Percentiles rank a stretch among this genome's conserved stretches.
phyloP scores from a whole-genome alignment of 768 basidiomycete species.

The Pisolithus microcarpus region DNA sequence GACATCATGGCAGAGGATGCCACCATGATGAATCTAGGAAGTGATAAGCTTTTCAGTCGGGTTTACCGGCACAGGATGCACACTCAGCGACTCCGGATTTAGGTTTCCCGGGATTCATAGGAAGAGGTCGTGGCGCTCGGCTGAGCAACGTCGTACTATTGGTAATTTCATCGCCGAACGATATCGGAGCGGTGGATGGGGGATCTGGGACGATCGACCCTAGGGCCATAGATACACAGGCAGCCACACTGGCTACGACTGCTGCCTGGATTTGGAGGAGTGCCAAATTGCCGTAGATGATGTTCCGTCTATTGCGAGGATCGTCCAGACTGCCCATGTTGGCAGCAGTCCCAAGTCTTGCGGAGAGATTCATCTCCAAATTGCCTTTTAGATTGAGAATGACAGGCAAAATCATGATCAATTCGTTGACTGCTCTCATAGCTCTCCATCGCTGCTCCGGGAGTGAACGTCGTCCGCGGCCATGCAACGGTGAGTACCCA shows the following conservation, averaged over 20 bases:
- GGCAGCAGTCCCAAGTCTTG: slow-evolving; percentile 88
- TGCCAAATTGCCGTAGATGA: slow-evolving; percentile 76
- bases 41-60: slow-evolving; percentile 3
- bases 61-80: slow-evolving; percentile 4
- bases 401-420: slow-evolving; percentile 94
- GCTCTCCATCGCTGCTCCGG: slow-evolving; percentile 73
- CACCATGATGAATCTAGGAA: slow-evolving; percentile 64
- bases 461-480: slow-evolving; percentile 4
- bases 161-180: slow-evolving; percentile 4
- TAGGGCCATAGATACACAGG: slow-evolving; percentile 66
- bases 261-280: slow-evolving; percentile 92
- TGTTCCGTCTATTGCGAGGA: slow-evolving; percentile 46
- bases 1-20: slow-evolving; percentile 74
- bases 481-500: slow-evolving; percentile 30
- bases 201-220: slow-evolving; percentile 51
- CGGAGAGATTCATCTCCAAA: slow-evolving; percentile 97
- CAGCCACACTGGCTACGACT: slow-evolving; percentile 81
- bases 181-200: background rate
- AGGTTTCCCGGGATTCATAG: slow-evolving; percentile 21
- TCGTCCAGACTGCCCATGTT: slow-evolving; percentile 90
- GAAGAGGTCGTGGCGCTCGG: slow-evolving; percentile 20
- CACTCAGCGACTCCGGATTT: slow-evolving; percentile 37
- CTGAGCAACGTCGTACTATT: slow-evolving; percentile 10
- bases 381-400: slow-evolving; percentile 96
- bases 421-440: slow-evolving; percentile 85